phyloP scores from a whole-genome alignment of 2,329 filamentous ascomycete genomes.

The Aspergillus japonicus region DNA sequence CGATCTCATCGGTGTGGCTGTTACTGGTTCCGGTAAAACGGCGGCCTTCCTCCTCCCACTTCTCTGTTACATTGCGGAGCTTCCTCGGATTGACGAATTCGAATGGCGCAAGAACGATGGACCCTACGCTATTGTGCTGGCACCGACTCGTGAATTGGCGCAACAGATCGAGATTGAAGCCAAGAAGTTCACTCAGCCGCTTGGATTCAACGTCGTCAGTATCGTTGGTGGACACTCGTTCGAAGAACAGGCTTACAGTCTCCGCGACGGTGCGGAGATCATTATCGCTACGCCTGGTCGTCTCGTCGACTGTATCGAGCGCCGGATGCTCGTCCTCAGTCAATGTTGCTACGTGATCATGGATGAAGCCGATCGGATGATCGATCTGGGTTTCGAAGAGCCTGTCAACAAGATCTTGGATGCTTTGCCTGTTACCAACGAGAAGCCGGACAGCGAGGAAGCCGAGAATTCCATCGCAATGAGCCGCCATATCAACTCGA shows the following conservation, averaged over 20 bases:
- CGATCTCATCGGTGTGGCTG: constrained; percentile 96
- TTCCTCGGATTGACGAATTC: constrained; percentile 78
- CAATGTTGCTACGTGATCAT: constrained; percentile 99
- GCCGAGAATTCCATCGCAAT: constrained; percentile 86
- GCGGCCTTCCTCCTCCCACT: constrained; percentile 90
- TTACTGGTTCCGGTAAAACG: constrained; percentile 97
- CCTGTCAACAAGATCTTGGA: constrained; percentile 97
- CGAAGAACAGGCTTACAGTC: constrained; percentile 86
- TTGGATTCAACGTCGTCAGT: constrained; percentile 92
- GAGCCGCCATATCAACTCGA: constrained; percentile 71
- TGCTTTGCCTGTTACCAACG: constrained; percentile 85
- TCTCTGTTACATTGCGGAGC: constrained; percentile 88
- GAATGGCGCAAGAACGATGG: constrained; percentile 89
- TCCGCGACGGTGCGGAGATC: constrained; percentile 92
- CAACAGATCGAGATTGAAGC: constrained; percentile 97
- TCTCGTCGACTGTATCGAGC: constrained; percentile 94
- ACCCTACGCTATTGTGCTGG: constrained; percentile 94
- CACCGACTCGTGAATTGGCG: constrained; percentile 92
- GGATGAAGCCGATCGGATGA: constrained; percentile 99
- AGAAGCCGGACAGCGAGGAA: constrained; percentile 91
- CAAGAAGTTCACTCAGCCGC: constrained; percentile 82
- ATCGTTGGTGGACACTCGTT: constrained; percentile 97
- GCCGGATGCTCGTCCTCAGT: constrained; percentile 83
- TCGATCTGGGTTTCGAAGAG: constrained; percentile 96
- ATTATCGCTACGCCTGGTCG: constrained; percentile 98